A percentile compares a stretch with the other conserved stretches of the same genome.
Conservation (phyloP, 306 rosid species). For the Casuarina cunninghamiana region DNA sequence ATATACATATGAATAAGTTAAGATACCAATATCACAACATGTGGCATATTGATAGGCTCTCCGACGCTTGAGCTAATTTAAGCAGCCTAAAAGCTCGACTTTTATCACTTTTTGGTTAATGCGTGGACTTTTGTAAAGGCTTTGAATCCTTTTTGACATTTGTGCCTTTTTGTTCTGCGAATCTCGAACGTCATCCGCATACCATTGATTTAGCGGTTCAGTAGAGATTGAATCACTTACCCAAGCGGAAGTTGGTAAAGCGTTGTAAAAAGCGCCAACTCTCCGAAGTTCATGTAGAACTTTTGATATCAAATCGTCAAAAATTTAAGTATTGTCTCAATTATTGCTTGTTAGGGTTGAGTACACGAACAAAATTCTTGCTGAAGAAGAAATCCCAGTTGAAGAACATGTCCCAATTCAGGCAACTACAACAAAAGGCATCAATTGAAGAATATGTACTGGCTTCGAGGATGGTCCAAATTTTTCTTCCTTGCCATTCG, state of each 20-base stretch:
- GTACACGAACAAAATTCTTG: too few species aligned
- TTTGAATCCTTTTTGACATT: too few species aligned
- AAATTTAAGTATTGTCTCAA: too few species aligned
- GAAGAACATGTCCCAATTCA: neutral
- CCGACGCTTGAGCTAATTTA: neutral
- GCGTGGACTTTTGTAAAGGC: neutral
- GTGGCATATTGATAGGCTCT: neutral
- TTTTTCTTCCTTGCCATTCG: neutral
- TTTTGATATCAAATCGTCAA: neutral
- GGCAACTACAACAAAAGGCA: neutral
- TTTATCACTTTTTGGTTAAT: neutral
- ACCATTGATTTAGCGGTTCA: too few species aligned
- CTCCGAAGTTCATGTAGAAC: neutral
- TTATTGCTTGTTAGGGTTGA: too few species aligned
- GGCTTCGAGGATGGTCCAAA: neutral
- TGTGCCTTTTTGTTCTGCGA: neutral
- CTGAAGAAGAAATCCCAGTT: too few species aligned
- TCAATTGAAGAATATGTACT: neutral
- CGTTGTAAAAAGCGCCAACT: neutral
- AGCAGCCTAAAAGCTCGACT: too few species aligned
- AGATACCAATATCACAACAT: too few species aligned
- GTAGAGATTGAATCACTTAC: too few species aligned
- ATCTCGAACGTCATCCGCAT: neutral
- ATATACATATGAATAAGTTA: too few species aligned
- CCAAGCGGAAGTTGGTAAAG: neutral